These are phyloP conservation scores for Melampsora americana DNA, from an alignment of 1,284 basidiomycete species.

Conservation along the genomic window DNA sequence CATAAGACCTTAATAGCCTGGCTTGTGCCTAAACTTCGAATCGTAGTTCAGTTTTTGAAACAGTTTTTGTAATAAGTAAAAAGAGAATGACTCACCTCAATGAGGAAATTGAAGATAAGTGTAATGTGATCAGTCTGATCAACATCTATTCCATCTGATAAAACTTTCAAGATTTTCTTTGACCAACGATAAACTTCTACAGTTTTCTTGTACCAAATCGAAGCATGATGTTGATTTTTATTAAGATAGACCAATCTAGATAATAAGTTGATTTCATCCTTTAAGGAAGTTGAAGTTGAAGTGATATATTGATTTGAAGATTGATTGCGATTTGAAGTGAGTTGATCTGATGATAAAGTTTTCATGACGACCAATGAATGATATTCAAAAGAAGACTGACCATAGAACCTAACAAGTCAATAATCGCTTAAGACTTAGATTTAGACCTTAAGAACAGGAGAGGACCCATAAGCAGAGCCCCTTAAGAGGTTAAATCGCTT, in stretches of 20 bases:
- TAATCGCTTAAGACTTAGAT: too few relatives aligned
- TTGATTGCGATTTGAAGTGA: too few relatives aligned
- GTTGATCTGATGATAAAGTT: too few relatives aligned
- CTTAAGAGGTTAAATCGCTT: too few relatives aligned
- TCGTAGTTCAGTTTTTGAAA: too few relatives aligned
- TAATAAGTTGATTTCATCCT: conserved; percentile 9
- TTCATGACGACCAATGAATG: too few relatives aligned
- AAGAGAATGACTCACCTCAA: background rate
- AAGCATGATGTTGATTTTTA: conserved; percentile 18
- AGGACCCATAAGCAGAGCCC: too few relatives aligned
- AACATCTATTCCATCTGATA: background rate
- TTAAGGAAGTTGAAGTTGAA: background rate
- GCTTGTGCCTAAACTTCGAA: background rate
- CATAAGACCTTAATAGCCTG: conserved; percentile 13
- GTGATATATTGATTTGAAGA: background rate
- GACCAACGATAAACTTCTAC: conserved; percentile 20
- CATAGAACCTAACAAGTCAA: too few relatives aligned
- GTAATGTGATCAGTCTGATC: background rate
- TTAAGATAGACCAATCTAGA: conserved; percentile 15
- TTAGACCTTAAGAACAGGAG: too few relatives aligned
- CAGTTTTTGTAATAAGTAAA: background rate
- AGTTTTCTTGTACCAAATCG: conserved; percentile 12
- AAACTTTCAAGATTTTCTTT: background rate
- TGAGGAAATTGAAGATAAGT: background rate
- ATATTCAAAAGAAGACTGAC: too few relatives aligned